phyloP scores from a whole-genome alignment of 2,329 filamentous ascomycete species.

The Alternaria metachromatica region DNA sequence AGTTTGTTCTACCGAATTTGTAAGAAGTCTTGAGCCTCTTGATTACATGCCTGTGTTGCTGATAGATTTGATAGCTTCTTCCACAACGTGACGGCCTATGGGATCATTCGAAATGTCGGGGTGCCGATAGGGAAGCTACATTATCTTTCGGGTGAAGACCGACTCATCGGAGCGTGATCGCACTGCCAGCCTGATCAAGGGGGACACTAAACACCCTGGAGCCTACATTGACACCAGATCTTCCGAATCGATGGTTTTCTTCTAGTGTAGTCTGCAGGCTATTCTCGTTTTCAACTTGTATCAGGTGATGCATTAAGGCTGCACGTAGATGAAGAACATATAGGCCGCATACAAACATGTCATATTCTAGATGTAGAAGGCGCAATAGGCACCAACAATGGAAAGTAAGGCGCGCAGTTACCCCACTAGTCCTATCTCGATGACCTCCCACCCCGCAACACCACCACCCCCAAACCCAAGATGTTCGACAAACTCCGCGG shows the following conservation, averaged over 20 bases:
- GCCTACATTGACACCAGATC: neutral
- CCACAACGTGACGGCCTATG: neutral
- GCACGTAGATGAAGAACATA: neutral
- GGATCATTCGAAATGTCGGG: neutral
- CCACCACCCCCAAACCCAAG: neutral
- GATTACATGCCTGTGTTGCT: neutral
- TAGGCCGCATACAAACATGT: neutral
- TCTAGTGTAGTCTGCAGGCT: no score
- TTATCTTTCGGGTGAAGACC: neutral
- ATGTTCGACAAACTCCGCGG: conserved; percentile 25
- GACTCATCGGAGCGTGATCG: neutral
- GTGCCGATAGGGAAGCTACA: neutral
- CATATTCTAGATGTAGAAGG: neutral
- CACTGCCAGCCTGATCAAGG: neutral
- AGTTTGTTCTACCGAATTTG: neutral
- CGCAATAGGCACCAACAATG: neutral
- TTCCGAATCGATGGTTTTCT: neutral
- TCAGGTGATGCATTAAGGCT: no score
- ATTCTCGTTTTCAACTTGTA: no score
- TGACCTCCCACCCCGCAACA: neutral
- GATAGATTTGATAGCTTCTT: neutral
- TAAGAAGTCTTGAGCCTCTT: neutral
- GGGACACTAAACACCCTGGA: neutral
- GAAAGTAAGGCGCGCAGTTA: neutral
- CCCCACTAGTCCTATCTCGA: neutral